These are phyloP conservation scores for Marchantia paleacea DNA, from an alignment of 225 moss, liverwort and hornwort species.

Conservation along the genomic window DNA sequence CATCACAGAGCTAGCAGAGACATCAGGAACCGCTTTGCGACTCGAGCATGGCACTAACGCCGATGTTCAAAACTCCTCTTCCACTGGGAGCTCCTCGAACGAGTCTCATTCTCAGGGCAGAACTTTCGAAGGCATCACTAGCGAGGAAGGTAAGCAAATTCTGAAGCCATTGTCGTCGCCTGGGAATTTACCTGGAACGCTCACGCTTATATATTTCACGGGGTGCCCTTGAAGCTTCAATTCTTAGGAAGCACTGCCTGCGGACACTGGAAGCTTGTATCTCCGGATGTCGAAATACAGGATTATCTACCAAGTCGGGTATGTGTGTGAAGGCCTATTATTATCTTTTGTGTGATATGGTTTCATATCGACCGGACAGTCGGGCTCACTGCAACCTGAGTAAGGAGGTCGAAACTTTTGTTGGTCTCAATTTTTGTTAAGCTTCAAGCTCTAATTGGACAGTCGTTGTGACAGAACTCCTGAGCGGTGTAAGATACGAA, in stretches of 20 bases:
- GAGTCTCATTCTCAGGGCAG: constrained; percentile 18
- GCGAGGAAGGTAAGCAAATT: constrained; percentile 41
- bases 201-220: neutral
- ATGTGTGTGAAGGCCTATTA: no score
- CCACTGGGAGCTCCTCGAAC: constrained; percentile 21
- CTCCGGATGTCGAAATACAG: no score
- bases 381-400: no score
- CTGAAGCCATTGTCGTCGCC: neutral
- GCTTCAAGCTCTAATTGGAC: neutral
- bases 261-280: neutral
- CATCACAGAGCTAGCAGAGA: constrained; percentile 43
- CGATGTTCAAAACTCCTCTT: constrained; percentile 20
- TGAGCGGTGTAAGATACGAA: constrained; percentile 66
- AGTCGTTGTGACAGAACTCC: constrained; percentile 51
- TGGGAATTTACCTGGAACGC: neutral
- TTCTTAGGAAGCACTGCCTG: neutral
- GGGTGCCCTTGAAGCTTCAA: neutral
- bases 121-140: constrained; percentile 36
- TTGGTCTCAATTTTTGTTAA: neutral
- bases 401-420: neutral
- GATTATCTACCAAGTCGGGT: no score
- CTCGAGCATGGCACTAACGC: constrained; percentile 28
- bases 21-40: constrained; percentile 29
- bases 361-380: neutral
- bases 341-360: neutral